A percentile compares a stretch with the other conserved stretches of the same genome.
Evolutionary conservation across 1,284 basidiomycete genomes (phyloP).

Genomic region (Ustilago bromivora): DNA sequence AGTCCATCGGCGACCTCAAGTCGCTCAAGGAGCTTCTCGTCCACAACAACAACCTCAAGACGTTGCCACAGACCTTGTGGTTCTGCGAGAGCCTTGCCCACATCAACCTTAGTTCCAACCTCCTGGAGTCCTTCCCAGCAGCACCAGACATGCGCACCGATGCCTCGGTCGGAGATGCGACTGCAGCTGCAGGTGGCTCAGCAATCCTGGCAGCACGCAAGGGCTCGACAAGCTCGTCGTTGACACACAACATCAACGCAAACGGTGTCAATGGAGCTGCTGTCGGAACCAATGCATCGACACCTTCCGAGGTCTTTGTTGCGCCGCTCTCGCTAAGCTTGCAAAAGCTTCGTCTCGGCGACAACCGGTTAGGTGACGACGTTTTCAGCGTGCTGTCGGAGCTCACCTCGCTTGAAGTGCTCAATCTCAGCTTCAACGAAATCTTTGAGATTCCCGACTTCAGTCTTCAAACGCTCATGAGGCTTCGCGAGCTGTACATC

Average conservation of each 20-base stretch:
- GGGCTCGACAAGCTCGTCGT: slow-evolving; percentile 57
- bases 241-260: slow-evolving; percentile 32
- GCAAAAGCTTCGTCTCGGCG: slow-evolving; percentile 84
- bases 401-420: slow-evolving; percentile 73
- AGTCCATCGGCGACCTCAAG: slow-evolving; percentile 81
- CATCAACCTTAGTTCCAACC: slow-evolving; percentile 90
- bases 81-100: slow-evolving; percentile 79
- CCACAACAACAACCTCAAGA: slow-evolving; percentile 89
- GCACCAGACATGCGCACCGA: slow-evolving; percentile 69
- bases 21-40: slow-evolving; percentile 84
- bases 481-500: slow-evolving; percentile 87
- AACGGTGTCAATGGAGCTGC: slow-evolving; percentile 19
- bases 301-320: slow-evolving; percentile 37
- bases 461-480: slow-evolving; percentile 79
- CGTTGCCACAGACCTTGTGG: slow-evolving; percentile 85
- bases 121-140: slow-evolving; percentile 81
- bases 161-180: slow-evolving; percentile 3
- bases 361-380: slow-evolving; percentile 89
- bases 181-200: slow-evolving; percentile 11
- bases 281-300: slow-evolving; percentile 17
- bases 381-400: slow-evolving; percentile 83
- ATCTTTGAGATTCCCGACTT: slow-evolving; percentile 82
- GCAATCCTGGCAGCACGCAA: slow-evolving; percentile 59
- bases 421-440: slow-evolving; percentile 96
- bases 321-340: slow-evolving; percentile 81